Conservation (phyloP, 495 filamentous ascomycete genomes). For the Daldinia concentrica region DNA sequence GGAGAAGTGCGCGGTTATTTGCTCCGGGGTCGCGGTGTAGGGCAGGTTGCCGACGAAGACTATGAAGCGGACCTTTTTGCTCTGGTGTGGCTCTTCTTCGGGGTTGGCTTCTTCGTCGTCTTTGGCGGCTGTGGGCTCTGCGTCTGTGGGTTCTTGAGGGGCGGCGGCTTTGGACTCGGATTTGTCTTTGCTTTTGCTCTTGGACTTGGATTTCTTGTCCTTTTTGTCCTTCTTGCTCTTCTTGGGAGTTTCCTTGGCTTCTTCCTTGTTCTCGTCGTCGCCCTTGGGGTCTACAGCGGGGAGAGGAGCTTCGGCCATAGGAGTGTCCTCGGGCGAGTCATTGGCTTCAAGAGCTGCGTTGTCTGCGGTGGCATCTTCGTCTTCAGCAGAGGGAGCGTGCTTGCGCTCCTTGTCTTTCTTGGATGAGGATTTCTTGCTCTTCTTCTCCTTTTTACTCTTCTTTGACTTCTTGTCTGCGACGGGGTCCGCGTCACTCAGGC, state of each 20-base stretch:
- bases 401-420: slow-evolving; percentile 49
- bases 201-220: slow-evolving; percentile 4
- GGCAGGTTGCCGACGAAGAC: slow-evolving; percentile 92
- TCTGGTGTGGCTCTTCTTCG: slow-evolving; percentile 43
- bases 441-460: slow-evolving; percentile 51
- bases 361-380: slow-evolving; percentile 18
- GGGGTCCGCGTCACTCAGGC: slow-evolving; percentile 24
- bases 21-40: slow-evolving; percentile 74
- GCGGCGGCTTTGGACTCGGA: not conserved
- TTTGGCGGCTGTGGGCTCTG: slow-evolving; percentile 7
- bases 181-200: not conserved
- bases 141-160: not conserved
- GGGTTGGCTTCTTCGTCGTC: slow-evolving; percentile 8
- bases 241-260: slow-evolving; percentile 34
- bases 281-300: not conserved
- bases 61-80: slow-evolving; percentile 75
- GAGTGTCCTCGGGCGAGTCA: slow-evolving; percentile 5
- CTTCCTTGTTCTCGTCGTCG: slow-evolving; percentile 17
- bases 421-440: slow-evolving; percentile 42
- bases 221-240: slow-evolving; percentile 44
- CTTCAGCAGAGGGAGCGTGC: slow-evolving; percentile 42
- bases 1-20: slow-evolving; percentile 78
- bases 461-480: slow-evolving; percentile 56
- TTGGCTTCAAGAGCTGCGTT: slow-evolving; percentile 8
- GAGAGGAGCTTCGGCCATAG: slow-evolving; percentile 10